These are phyloP conservation scores for Rhodotorula graminis DNA, from an alignment of 768 basidiomycete species.

Conservation along the genomic window DNA sequence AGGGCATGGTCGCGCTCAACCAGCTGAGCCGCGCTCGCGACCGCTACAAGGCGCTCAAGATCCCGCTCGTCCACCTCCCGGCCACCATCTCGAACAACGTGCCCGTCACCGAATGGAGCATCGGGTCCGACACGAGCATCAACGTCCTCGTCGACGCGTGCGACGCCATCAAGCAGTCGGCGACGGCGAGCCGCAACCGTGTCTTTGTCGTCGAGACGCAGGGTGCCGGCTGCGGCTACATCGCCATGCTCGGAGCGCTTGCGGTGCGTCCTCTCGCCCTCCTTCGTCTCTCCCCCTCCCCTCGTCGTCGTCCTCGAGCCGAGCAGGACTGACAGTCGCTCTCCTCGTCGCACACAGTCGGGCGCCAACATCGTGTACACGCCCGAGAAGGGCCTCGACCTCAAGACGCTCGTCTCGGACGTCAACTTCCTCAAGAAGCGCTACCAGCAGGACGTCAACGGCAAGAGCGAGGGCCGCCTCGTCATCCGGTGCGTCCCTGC, in stretches of 20 bases:
- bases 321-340: too few species aligned
- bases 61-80: slow-evolving; percentile 92
- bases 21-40: slow-evolving; percentile 73
- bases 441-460: slow-evolving; percentile 77
- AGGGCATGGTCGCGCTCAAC: slow-evolving; percentile 76
- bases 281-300: too few species aligned
- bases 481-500: slow-evolving; percentile 67
- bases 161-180: slow-evolving; percentile 97
- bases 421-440: slow-evolving; percentile 81
- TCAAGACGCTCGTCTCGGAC: slow-evolving; percentile 74
- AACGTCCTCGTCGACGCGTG: slow-evolving; percentile 96
- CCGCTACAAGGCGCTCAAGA: slow-evolving; percentile 79
- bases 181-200: slow-evolving; percentile 87
- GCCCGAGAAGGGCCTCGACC: slow-evolving; percentile 79
- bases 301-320: neutral
- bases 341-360: too few species aligned
- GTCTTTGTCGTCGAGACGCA: slow-evolving; percentile 99
- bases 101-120: slow-evolving; percentile 88
- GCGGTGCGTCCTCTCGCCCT: slow-evolving; percentile 60
- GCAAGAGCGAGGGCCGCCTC: slow-evolving; percentile 85
- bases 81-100: slow-evolving; percentile 94
- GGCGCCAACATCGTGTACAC: slow-evolving; percentile 92
- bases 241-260: slow-evolving; percentile 89
- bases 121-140: slow-evolving; percentile 94
- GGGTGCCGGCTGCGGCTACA: slow-evolving; percentile 92